Percentiles rank a stretch among this genome's conserved stretches.
phyloP scores from a whole-genome alignment of 768 basidiomycete genomes.

The Lyophyllum atratum region DNA sequence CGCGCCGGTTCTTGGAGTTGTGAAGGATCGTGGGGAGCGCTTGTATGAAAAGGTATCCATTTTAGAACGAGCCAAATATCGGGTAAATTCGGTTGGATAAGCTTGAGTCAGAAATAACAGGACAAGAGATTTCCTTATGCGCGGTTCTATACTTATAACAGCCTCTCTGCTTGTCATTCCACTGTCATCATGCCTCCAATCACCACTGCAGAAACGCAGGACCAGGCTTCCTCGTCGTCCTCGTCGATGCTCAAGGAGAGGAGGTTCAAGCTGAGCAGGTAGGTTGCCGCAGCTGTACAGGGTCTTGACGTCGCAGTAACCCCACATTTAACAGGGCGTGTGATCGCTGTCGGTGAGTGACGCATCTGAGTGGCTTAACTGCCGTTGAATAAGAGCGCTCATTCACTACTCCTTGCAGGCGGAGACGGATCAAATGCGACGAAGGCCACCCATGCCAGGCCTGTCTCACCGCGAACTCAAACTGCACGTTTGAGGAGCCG shows the following conservation, averaged over 20 bases:
- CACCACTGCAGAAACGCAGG: conserved; percentile 42
- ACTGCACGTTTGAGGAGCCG: conserved; percentile 87
- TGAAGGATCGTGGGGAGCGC: background rate
- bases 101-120: conserved; percentile 17
- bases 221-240: conserved; percentile 38
- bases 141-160: conserved; percentile 23
- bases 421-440: conserved; percentile 84
- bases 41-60: conserved; percentile 2
- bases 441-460: conserved; percentile 90
- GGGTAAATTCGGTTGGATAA: conserved; percentile 38
- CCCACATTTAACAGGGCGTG: conserved; percentile 61
- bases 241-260: conserved; percentile 71
- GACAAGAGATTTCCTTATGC: conserved; percentile 9
- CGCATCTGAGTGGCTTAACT: background rate
- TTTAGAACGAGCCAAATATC: conserved; percentile 19
- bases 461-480: conserved; percentile 78
- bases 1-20: background rate
- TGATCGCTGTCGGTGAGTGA: conserved; percentile 84
- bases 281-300: background rate
- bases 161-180: conserved; percentile 25
- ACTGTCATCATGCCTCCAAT: conserved; percentile 49
- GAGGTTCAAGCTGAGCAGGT: conserved; percentile 89
- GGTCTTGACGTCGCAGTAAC: background rate
- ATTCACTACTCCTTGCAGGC: conserved; percentile 40
- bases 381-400: background rate